These are phyloP conservation scores for Thecaphora thlaspeos DNA, from an alignment of 1,284 basidiomycete species.

Conservation along the genomic window DNA sequence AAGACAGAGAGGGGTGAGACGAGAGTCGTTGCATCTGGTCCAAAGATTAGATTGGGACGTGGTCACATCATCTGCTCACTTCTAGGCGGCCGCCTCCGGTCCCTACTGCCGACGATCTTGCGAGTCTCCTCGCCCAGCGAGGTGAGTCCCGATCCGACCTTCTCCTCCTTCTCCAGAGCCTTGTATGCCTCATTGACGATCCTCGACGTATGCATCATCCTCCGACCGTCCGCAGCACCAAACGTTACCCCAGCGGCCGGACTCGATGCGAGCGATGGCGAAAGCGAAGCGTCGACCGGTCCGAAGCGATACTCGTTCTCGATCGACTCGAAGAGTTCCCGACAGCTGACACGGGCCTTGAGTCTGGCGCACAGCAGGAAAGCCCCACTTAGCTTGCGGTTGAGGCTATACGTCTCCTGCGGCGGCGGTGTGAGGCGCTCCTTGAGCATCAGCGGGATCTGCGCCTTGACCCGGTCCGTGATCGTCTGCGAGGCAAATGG, in stretches of 20 bases:
- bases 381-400: constrained; percentile 89
- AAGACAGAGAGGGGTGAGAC: not conserved
- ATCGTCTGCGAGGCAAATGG: constrained; percentile 69
- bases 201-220: not conserved
- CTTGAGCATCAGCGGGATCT: constrained; percentile 87
- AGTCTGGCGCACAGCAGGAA: constrained; percentile 86
- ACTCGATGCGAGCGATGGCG: too few species aligned
- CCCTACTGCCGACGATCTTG: not conserved
- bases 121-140: not conserved
- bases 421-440: constrained; percentile 89
- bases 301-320: constrained; percentile 19
- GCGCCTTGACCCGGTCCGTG: constrained; percentile 71
- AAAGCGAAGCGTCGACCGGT: not conserved
- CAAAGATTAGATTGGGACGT: too few species aligned
- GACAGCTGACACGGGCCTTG: constrained; percentile 73
- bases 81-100: not conserved
- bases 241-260: too few species aligned
- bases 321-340: constrained; percentile 60
- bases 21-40: not conserved
- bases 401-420: constrained; percentile 88
- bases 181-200: not conserved
- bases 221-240: not conserved
- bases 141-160: too few species aligned
- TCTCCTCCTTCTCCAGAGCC: not conserved
- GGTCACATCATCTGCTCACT: not conserved